A percentile compares a stretch with the other conserved stretches of the same genome.
phyloP scores from a whole-genome alignment of 2,329 filamentous ascomycete species.

The Pezicula neosporulosa region DNA sequence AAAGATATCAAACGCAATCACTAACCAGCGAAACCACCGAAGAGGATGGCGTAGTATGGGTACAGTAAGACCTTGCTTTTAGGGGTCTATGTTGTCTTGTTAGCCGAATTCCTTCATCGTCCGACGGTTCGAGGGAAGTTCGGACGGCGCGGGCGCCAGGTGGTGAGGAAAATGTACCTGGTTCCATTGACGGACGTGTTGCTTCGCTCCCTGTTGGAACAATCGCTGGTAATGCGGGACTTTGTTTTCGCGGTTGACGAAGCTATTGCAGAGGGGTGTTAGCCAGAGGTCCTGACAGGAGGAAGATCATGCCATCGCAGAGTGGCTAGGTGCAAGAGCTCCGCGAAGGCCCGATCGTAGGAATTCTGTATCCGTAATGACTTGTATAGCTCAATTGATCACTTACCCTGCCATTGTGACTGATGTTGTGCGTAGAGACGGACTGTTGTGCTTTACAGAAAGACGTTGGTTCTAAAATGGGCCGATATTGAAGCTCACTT shows the following conservation, averaged over 20 bases:
- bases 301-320: conserved; percentile 4
- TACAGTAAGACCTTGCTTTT: conserved; percentile 63
- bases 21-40: conserved; percentile 60
- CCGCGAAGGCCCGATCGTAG: neutral
- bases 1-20: conserved; percentile 13
- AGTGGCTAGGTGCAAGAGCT: neutral
- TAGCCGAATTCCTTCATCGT: conserved; percentile 1
- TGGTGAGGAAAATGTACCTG: conserved; percentile 56
- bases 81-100: conserved; percentile 45
- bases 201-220: conserved; percentile 71
- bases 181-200: conserved; percentile 69
- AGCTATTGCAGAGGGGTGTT: conserved; percentile 23
- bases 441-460: conserved; percentile 1
- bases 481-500: conserved; percentile 1
- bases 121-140: no score
- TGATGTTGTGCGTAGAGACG: conserved; percentile 9
- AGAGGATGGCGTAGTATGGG: conserved; percentile 65
- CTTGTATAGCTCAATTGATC: conserved; percentile 1
- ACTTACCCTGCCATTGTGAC: conserved; percentile 29
- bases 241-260: conserved; percentile 71
- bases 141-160: neutral
- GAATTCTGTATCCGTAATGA: neutral
- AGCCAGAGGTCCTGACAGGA: conserved; percentile 11
- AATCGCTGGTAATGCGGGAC: conserved; percentile 72
- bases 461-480: conserved; percentile 8